Conservation (phyloP, 305 asterid genomes). For the Fraxinus platypoda region DNA sequence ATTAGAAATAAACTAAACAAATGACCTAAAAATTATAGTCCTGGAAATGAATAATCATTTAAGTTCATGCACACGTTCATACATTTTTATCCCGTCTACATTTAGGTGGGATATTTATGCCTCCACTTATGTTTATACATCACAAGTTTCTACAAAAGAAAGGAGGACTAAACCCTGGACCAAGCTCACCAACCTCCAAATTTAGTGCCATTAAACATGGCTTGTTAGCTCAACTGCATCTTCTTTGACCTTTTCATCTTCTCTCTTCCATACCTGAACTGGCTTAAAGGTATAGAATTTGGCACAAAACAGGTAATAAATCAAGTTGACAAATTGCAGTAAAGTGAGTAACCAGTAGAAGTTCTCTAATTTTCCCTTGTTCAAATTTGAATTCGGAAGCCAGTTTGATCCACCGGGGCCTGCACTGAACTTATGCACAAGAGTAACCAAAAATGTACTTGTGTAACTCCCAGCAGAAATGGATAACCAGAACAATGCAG, state of each 20-base stretch:
- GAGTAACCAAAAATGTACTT: conserved; percentile 64
- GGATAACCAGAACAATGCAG: conserved; percentile 75
- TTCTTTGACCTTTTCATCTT: conserved; percentile 20
- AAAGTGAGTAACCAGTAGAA: conserved; percentile 77
- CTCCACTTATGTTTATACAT: neutral
- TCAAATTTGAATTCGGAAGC: conserved; percentile 75
- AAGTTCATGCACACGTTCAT: neutral
- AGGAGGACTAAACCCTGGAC: neutral
- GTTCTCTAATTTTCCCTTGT: conserved; percentile 70
- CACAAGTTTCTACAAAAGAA: neutral
- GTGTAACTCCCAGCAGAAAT: conserved; percentile 76
- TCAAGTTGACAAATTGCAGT: conserved; percentile 61
- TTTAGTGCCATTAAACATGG: conserved; percentile 27
- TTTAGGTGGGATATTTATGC: neutral
- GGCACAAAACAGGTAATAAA: conserved; percentile 68
- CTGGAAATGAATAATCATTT: neutral
- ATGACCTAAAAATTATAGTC: neutral
- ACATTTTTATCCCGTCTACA: neutral
- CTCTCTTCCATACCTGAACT: conserved; percentile 31
- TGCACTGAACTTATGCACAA: conserved; percentile 58
- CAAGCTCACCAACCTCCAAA: neutral
- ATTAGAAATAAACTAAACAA: neutral
- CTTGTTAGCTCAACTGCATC: conserved; percentile 37
- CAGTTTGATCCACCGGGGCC: conserved; percentile 69
- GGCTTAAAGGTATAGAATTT: conserved; percentile 79